Evolutionary conservation across 2,329 filamentous ascomycete species (phyloP).

Genomic region (Pestalotiopsis sp.): DNA sequence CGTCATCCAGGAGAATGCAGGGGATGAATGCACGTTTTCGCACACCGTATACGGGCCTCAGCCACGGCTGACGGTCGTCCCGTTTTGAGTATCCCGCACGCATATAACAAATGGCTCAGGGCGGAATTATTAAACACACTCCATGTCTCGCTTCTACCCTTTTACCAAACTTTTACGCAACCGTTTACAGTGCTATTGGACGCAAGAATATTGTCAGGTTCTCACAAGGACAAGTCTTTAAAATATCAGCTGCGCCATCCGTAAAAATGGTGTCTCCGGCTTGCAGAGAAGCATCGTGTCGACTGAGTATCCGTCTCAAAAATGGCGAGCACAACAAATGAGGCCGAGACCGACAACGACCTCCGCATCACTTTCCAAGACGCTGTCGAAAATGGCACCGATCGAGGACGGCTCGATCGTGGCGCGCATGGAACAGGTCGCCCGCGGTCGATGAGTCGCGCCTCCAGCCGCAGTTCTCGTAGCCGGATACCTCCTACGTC

Average conservation of each 20-base stretch:
- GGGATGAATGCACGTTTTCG: too few relatives aligned
- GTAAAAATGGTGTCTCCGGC: not conserved
- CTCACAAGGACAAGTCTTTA: not conserved
- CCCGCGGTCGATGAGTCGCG: slow-evolving; percentile 21
- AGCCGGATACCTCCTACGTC: slow-evolving; percentile 23
- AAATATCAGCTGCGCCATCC: not conserved
- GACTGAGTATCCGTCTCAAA: not conserved
- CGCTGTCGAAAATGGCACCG: not conserved
- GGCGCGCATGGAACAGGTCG: not conserved
- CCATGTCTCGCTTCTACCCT: not conserved
- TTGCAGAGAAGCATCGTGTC: not conserved
- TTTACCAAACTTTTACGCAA: not conserved
- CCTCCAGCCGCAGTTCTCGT: slow-evolving; percentile 21
- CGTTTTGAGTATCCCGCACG: too few relatives aligned
- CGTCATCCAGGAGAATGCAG: too few relatives aligned
- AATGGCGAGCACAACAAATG: not conserved
- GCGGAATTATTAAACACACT: not conserved
- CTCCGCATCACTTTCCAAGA: slow-evolving; percentile 10
- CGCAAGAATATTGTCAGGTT: not conserved
- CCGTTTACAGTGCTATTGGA: not conserved
- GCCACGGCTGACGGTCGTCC: too few relatives aligned
- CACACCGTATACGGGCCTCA: too few relatives aligned
- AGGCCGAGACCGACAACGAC: not conserved
- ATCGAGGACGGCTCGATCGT: not conserved
- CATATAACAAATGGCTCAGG: too few relatives aligned